A percentile compares a stretch with the other conserved stretches of the same genome.
These are phyloP conservation scores for Aspergillus unguis DNA, from an alignment of 2,329 filamentous ascomycete genomes.

Conservation along the genomic window DNA sequence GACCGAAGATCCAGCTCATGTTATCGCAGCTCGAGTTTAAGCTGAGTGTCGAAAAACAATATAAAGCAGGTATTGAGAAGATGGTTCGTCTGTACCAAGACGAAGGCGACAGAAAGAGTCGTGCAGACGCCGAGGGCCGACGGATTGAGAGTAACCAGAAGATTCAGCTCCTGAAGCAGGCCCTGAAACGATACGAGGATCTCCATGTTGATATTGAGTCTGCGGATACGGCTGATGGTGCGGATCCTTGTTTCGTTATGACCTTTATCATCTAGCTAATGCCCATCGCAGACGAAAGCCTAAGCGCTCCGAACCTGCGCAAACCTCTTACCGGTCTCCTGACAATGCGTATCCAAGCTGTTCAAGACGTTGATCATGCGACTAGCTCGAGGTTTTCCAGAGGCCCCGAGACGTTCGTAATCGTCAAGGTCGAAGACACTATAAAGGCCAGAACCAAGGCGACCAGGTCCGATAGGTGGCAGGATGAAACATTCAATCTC, in stretches of 20 bases:
- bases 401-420: conserved; percentile 90
- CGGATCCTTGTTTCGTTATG: conserved; percentile 28
- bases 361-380: conserved; percentile 93
- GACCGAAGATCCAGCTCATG: conserved; percentile 98
- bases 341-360: conserved; percentile 77
- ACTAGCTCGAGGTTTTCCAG: conserved; percentile 77
- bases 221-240: conserved; percentile 76
- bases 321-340: conserved; percentile 94
- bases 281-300: conserved; percentile 72
- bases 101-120: conserved; percentile 95
- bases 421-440: conserved; percentile 94
- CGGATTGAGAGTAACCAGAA: conserved; percentile 96
- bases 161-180: conserved; percentile 91
- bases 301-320: conserved; percentile 89
- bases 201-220: conserved; percentile 89
- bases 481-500: conserved; percentile 84
- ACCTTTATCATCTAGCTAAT: conserved; percentile 21
- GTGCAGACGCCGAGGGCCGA: conserved; percentile 82
- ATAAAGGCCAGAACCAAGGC: conserved; percentile 83
- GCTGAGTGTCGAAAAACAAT: conserved; percentile 96
- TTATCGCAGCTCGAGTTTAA: conserved; percentile 98
- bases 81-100: conserved; percentile 98
- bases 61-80: conserved; percentile 97
- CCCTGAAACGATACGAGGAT: conserved; percentile 94
- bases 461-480: conserved; percentile 84